Percentiles rank a stretch among this genome's conserved stretches.
Conservation (phyloP, 139 green algal genomes). For the Asterochloris erici region DNA sequence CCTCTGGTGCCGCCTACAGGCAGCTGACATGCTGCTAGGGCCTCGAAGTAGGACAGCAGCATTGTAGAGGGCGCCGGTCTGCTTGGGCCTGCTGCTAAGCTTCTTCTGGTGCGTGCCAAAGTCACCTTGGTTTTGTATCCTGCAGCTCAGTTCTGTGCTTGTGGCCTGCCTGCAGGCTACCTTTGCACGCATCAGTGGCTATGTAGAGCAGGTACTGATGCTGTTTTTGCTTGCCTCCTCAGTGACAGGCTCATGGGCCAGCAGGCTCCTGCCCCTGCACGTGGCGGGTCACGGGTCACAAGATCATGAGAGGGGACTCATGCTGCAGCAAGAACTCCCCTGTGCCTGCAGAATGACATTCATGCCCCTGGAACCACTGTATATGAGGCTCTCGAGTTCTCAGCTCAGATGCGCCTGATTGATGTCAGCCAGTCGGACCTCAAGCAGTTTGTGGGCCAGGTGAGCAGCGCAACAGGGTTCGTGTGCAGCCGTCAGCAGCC, state of each 20-base stretch:
- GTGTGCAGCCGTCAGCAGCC: too few species aligned
- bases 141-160: too few species aligned
- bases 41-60: too few species aligned
- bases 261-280: not conserved
- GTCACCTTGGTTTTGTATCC: too few species aligned
- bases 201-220: conserved; percentile 23
- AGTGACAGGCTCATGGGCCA: not conserved
- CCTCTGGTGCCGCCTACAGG: too few species aligned
- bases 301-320: conserved; percentile 26
- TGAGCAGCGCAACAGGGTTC: not conserved
- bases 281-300: not conserved
- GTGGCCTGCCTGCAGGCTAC: conserved; percentile 21
- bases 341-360: conserved; percentile 33
- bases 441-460: conserved; percentile 16
- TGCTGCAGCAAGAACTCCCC: not conserved
- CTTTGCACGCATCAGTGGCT: conserved; percentile 37
- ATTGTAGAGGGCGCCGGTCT: too few species aligned
- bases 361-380: conserved; percentile 37
- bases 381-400: conserved; percentile 39
- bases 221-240: not conserved
- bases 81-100: too few species aligned
- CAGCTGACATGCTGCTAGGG: too few species aligned
- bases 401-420: conserved; percentile 29
- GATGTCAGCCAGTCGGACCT: conserved; percentile 3
- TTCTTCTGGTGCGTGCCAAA: too few species aligned